Percentiles rank a stretch among this genome's conserved stretches.
These are phyloP conservation scores for Ascochyta lentis DNA, from an alignment of 2,329 filamentous ascomycete genomes.

Conservation along the genomic window DNA sequence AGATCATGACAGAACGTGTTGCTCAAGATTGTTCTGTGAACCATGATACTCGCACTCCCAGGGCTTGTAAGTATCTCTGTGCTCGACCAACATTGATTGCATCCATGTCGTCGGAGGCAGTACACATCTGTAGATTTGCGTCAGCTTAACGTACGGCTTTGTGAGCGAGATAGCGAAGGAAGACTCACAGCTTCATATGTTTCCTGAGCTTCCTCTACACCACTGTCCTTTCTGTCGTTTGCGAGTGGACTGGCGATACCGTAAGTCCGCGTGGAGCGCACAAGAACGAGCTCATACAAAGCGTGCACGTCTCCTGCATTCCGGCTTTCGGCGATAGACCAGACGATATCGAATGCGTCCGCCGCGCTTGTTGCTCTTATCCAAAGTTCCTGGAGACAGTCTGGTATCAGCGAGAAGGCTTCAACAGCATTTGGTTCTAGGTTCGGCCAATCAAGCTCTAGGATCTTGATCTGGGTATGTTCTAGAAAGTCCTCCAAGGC, in stretches of 20 bases:
- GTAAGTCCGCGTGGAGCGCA: slow-evolving; percentile 19
- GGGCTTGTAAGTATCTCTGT: slow-evolving; percentile 16
- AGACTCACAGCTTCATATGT: slow-evolving; percentile 1
- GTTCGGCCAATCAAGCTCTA: slow-evolving; percentile 40
- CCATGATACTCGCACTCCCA: slow-evolving; percentile 31
- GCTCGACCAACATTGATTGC: slow-evolving; percentile 11
- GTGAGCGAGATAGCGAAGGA: neutral
- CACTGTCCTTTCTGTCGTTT: slow-evolving; percentile 9
- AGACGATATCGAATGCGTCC: slow-evolving; percentile 25
- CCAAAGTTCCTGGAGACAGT: slow-evolving; percentile 24
- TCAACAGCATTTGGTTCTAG: slow-evolving; percentile 25
- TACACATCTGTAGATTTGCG: slow-evolving; percentile 4
- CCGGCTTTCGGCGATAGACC: slow-evolving; percentile 16
- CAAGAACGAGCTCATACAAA: slow-evolving; percentile 28
- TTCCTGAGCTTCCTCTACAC: neutral
- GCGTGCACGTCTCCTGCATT: slow-evolving; percentile 14
- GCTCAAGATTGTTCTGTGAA: slow-evolving; percentile 20
- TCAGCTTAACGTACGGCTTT: slow-evolving; percentile 1
- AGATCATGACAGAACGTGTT: neutral
- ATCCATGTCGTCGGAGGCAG: slow-evolving; percentile 1
- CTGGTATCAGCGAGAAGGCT: slow-evolving; percentile 19
- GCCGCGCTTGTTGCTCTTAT: slow-evolving; percentile 20
- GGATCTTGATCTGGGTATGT: slow-evolving; percentile 18
- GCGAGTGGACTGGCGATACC: neutral
- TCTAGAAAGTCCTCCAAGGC: slow-evolving; percentile 27